A percentile compares a stretch with the other conserved stretches of the same genome.
Conservation (phyloP, 805 yeast genomes). For the Candida maris region DNA sequence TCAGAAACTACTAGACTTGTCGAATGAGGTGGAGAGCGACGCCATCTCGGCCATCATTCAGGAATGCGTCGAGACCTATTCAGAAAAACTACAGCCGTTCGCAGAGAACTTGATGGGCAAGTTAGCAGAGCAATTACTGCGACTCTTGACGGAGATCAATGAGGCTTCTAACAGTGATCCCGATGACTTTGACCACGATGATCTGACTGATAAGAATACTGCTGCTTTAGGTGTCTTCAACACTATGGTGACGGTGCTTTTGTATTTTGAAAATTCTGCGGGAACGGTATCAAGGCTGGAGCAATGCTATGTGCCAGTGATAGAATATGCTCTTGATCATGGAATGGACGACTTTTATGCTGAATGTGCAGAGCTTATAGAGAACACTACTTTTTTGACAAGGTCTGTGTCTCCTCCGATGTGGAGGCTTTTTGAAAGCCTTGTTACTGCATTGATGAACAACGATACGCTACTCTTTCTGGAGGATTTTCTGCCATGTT, state of each 20-base stretch:
- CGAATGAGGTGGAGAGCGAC: conserved; percentile 83
- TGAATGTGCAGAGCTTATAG: conserved; percentile 79
- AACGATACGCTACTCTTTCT: conserved; percentile 61
- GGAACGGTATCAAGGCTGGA: conserved; percentile 69
- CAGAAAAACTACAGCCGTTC: conserved; percentile 88
- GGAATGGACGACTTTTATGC: conserved; percentile 75
- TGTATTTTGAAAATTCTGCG: conserved; percentile 79
- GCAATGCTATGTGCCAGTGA: conserved; percentile 68
- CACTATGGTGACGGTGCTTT: conserved; percentile 81
- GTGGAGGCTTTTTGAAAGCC: conserved; percentile 66
- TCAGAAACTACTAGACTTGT: conserved; percentile 69
- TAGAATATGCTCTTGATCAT: conserved; percentile 61
- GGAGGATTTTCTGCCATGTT: conserved; percentile 70
- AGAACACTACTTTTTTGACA: conserved; percentile 63
- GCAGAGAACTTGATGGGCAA: conserved; percentile 62
- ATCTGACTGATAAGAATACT: conserved; percentile 66
- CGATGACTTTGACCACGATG: conserved; percentile 49
- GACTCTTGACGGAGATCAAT: conserved; percentile 64
- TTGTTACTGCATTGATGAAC: conserved; percentile 34
- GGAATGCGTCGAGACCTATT: conserved; percentile 86
- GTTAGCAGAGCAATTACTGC: conserved; percentile 71
- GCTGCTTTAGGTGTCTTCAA: conserved; percentile 84
- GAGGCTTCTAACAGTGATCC: conserved; percentile 52
- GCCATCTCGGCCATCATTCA: conserved; percentile 88
- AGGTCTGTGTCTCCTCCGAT: conserved; percentile 61